These are phyloP conservation scores for Ustilago bromivora DNA, from an alignment of 1,284 basidiomycete species.

Conservation along the genomic window DNA sequence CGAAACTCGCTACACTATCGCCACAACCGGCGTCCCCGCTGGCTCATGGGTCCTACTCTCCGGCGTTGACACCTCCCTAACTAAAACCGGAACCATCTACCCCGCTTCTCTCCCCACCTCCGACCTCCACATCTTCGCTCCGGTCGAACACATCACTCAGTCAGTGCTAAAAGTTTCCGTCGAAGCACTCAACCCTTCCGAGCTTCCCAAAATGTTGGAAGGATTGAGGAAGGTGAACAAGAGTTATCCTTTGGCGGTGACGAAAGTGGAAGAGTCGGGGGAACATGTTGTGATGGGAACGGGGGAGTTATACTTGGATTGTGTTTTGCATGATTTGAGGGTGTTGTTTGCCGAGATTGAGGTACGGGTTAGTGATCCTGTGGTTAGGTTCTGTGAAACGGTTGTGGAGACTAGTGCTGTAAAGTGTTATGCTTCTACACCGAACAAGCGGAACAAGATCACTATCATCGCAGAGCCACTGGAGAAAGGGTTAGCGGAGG, in stretches of 20 bases:
- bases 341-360: slow-evolving; percentile 96
- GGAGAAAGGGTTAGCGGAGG: slow-evolving; percentile 68
- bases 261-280: slow-evolving; percentile 97
- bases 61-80: slow-evolving; percentile 92
- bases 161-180: slow-evolving; percentile 99
- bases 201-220: slow-evolving; percentile 97
- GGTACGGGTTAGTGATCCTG: slow-evolving; percentile 99
- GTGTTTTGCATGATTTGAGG: slow-evolving; percentile 94
- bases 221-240: slow-evolving; percentile 97
- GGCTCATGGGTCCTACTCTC: slow-evolving; percentile 93
- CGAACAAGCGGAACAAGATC: slow-evolving; percentile 83
- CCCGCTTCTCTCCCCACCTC: slow-evolving; percentile 71
- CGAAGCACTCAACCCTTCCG: slow-evolving; percentile 95
- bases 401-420: slow-evolving; percentile 97
- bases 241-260: slow-evolving; percentile 91
- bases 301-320: slow-evolving; percentile 96
- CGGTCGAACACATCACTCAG: slow-evolving; percentile 94
- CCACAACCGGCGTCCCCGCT: slow-evolving; percentile 85
- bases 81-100: slow-evolving; percentile 89
- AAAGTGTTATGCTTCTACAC: slow-evolving; percentile 98
- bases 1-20: slow-evolving; percentile 92
- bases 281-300: slow-evolving; percentile 98
- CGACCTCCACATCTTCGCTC: slow-evolving; percentile 91
- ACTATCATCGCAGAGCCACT: slow-evolving; percentile 68
- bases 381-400: slow-evolving; percentile 98